phyloP scores from a whole-genome alignment of 768 basidiomycete species.

The Rhodotorula diobovata region DNA sequence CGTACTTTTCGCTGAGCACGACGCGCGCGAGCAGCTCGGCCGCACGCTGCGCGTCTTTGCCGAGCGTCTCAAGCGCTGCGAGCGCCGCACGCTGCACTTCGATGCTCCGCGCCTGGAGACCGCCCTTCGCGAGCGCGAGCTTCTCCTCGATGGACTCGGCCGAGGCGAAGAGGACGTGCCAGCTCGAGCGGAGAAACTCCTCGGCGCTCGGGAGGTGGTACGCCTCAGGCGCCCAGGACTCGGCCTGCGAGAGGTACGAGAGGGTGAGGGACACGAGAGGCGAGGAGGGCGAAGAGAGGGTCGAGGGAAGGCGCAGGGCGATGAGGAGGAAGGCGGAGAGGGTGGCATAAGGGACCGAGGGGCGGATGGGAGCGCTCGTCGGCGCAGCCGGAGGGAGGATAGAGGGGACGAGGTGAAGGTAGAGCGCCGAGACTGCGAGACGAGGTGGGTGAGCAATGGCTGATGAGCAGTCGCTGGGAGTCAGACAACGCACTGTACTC shows the following conservation, averaged over 20 bases:
- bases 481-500: background rate
- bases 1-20: background rate
- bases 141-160: background rate
- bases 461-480: background rate
- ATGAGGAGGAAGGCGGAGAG: conserved; percentile 20
- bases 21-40: background rate
- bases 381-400: background rate
- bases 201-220: conserved; percentile 30
- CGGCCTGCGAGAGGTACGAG: background rate
- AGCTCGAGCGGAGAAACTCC: conserved; percentile 22
- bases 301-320: conserved; percentile 7
- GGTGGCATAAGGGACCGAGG: conserved; percentile 16
- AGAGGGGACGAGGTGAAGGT: background rate
- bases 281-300: background rate
- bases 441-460: background rate
- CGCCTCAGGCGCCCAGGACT: background rate
- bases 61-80: background rate
- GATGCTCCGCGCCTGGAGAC: conserved; percentile 11
- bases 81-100: conserved; percentile 27
- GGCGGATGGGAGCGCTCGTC: background rate
- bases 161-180: conserved; percentile 12
- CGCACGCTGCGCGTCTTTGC: too few relatives aligned
- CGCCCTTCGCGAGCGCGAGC: conserved; percentile 8
- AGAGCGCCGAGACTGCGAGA: conserved; percentile 10
- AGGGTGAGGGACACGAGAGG: background rate